These are phyloP conservation scores for Candida yuanshanica DNA, from an alignment of 805 yeast species.

Conservation along the genomic window DNA sequence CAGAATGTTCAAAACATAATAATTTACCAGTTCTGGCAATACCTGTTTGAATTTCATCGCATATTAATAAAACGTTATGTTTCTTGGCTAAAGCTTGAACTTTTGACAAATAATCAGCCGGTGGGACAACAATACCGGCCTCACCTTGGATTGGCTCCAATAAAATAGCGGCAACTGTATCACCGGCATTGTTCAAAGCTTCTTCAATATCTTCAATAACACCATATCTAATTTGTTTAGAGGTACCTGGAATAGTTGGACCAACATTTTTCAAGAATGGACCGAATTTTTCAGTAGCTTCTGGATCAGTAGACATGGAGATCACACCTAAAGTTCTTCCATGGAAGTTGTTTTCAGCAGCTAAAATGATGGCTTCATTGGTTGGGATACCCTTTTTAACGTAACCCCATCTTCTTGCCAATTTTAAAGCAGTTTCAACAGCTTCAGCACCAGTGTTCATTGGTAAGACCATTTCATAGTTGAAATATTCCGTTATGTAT, in stretches of 20 bases:
- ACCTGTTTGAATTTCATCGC: conserved; percentile 98
- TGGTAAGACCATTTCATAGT: conserved; percentile 89
- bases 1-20: conserved; percentile 84
- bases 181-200: conserved; percentile 79
- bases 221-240: conserved; percentile 67
- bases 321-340: conserved; percentile 94
- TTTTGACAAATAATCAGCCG: conserved; percentile 65
- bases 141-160: conserved; percentile 98
- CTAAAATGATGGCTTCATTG: conserved; percentile 79
- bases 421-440: conserved; percentile 88
- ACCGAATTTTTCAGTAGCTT: conserved; percentile 83
- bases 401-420: conserved; percentile 98
- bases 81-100: conserved; percentile 73
- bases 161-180: conserved; percentile 82
- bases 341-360: conserved; percentile 90
- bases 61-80: conserved; percentile 82
- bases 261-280: conserved; percentile 84
- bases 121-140: conserved; percentile 96
- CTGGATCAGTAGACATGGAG: conserved; percentile 95
- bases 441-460: conserved; percentile 99
- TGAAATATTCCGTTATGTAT: conserved; percentile 80
- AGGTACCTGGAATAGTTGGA: conserved; percentile 74
- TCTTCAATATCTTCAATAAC: conserved; percentile 77
- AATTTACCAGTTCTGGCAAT: conserved; percentile 95
- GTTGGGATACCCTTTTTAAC: conserved; percentile 75